Conservation (phyloP, 2,329 filamentous ascomycete genomes). For the Thielaviopsis euricoi region DNA sequence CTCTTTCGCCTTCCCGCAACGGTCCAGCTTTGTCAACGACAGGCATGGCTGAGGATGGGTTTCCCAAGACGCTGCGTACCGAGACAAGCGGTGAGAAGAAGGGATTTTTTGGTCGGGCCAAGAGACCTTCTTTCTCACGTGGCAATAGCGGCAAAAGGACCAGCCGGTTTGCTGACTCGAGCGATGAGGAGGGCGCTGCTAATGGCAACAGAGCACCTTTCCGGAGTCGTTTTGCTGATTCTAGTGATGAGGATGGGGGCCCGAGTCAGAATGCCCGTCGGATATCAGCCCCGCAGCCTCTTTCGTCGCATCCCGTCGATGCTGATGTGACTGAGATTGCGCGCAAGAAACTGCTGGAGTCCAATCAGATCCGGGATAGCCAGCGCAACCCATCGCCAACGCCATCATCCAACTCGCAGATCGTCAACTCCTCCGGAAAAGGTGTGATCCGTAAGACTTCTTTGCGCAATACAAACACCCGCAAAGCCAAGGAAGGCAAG, state of each 20-base stretch:
- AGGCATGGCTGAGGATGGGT: constrained; percentile 20
- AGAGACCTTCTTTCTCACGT: constrained; percentile 21
- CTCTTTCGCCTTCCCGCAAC: constrained; percentile 39
- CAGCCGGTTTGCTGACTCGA: constrained; percentile 56
- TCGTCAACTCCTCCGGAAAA: constrained; percentile 23
- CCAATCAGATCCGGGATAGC: not conserved
- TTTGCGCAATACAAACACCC: constrained; percentile 14
- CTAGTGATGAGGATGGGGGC: constrained; percentile 41
- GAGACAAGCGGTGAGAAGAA: constrained; percentile 21
- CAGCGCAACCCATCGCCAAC: constrained; percentile 15
- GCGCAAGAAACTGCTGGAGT: not conserved
- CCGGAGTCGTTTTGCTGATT: constrained; percentile 43
- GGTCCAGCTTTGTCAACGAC: not conserved
- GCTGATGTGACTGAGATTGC: not conserved
- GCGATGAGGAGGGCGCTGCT: constrained; percentile 39
- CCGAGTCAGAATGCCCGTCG: not conserved
- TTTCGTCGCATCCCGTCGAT: constrained; percentile 1
- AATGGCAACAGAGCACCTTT: not conserved
- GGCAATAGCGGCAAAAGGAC: not conserved
- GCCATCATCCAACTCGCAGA: constrained; percentile 11
- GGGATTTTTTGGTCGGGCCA: constrained; percentile 25
- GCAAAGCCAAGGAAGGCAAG: constrained; percentile 11
- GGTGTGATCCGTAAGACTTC: constrained; percentile 18
- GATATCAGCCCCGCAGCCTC: not conserved
- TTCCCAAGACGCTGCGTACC: constrained; percentile 26